Evolutionary conservation across 345 rosid species (phyloP).

Genomic region (Hibiscus trionum): DNA sequence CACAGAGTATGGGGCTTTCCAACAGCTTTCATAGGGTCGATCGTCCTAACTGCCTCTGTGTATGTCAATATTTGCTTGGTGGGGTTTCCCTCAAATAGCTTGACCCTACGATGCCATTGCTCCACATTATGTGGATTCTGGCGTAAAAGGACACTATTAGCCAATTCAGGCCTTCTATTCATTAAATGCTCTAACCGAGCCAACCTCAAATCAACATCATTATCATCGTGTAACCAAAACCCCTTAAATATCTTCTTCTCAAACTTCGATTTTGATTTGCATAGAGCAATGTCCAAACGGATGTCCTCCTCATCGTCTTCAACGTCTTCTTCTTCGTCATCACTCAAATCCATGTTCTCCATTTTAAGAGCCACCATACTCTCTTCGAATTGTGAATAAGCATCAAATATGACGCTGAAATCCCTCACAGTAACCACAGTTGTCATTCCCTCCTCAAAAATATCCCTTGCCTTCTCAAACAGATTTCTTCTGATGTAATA

Average conservation of each 20-base stretch:
- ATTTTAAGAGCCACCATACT: constrained; percentile 64
- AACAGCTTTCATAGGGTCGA: constrained; percentile 94
- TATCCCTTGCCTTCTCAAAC: constrained; percentile 87
- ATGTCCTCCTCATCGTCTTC: constrained; percentile 55
- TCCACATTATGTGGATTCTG: constrained; percentile 99
- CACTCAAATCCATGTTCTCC: constrained; percentile 36
- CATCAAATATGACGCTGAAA: constrained; percentile 87
- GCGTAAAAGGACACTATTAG: constrained; percentile 85
- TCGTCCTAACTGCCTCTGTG: constrained; percentile 93
- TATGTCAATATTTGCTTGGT: constrained; percentile 83
- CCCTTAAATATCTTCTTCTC: constrained; percentile 74
- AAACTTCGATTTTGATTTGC: constrained; percentile 42
- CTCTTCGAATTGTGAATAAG: constrained; percentile 75
- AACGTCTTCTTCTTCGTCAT: constrained; percentile 44
- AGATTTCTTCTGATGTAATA: constrained; percentile 79
- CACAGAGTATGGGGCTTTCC: constrained; percentile 96
- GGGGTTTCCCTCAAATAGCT: constrained; percentile 83
- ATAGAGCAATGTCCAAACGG: constrained; percentile 45
- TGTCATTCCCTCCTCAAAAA: constrained; percentile 94
- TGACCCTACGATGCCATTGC: constrained; percentile 94
- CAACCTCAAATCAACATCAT: constrained; percentile 75
- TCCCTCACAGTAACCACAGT: constrained; percentile 91
- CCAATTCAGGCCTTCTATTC: constrained; percentile 82
- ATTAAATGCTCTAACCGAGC: constrained; percentile 75
- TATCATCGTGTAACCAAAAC: constrained; percentile 83